A percentile compares a stretch with the other conserved stretches of the same genome.
Evolutionary conservation across 208 protist genomes (phyloP).

Genomic region (Acanthamoeba sp.): DNA sequence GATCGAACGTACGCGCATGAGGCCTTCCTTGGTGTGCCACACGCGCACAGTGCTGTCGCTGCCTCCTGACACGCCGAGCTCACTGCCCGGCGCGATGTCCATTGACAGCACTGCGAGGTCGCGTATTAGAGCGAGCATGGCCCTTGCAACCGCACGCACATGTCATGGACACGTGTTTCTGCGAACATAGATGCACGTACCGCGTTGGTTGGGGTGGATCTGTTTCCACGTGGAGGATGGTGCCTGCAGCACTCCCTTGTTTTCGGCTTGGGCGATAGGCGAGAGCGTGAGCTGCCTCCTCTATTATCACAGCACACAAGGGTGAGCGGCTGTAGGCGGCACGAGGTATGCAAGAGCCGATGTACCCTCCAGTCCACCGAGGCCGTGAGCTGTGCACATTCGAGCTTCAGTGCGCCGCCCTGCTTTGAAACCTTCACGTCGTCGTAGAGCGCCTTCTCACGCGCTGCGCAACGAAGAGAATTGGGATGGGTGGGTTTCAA

Average conservation of each 20-base stretch:
- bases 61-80: conserved; percentile 54
- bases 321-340: neutral
- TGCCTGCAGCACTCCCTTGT: conserved; percentile 22
- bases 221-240: conserved; percentile 36
- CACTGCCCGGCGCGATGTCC: conserved; percentile 4
- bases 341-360: neutral
- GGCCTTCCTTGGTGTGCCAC: conserved; percentile 53
- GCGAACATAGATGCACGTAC: neutral
- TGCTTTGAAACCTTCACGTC: conserved; percentile 33
- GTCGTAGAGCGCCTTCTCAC: conserved; percentile 39
- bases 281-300: conserved; percentile 6
- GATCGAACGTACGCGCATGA: conserved; percentile 7
- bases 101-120: neutral
- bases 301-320: neutral
- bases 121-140: neutral
- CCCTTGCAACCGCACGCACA: neutral
- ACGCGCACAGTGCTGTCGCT: conserved; percentile 47
- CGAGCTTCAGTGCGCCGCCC: neutral
- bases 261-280: neutral
- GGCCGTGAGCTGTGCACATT: neutral
- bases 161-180: neutral
- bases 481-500: neutral
- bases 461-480: neutral
- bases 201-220: conserved; percentile 28
- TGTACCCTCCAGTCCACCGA: conserved; percentile 35